A percentile compares a stretch with the other conserved stretches of the same genome.
Conservation (phyloP, 148 eudicot genomes). For the Vaccinium vitisidaea region DNA sequence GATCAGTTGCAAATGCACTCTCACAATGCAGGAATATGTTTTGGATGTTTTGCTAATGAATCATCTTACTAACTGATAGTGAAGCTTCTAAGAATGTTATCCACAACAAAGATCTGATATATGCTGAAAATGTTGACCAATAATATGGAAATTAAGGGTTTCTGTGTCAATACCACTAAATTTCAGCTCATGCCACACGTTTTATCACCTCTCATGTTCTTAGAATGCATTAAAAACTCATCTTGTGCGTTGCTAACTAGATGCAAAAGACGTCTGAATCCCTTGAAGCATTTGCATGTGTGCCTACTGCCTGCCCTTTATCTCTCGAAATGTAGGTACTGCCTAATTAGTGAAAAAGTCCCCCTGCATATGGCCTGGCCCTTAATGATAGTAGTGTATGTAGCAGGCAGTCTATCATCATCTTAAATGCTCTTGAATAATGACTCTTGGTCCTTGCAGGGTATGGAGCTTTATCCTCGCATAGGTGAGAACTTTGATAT, state of each 20-base stretch:
- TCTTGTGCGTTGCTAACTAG: not conserved
- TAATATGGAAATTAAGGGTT: not conserved
- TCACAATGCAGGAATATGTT: not conserved
- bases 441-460: conserved; percentile 35
- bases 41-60: not conserved
- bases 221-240: not conserved
- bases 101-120: not conserved
- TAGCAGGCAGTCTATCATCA: not conserved
- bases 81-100: not conserved
- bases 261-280: not conserved
- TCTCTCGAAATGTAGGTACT: conserved; percentile 1
- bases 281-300: not conserved
- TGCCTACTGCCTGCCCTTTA: not conserved
- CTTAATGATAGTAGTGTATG: not conserved
- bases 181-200: not conserved
- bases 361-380: not conserved
- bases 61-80: not conserved
- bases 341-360: not conserved
- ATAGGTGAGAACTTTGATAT: conserved; percentile 88
- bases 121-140: not conserved
- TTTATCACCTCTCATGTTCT: not conserved
- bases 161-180: not conserved
- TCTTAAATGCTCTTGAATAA: conserved; percentile 15
- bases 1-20: not conserved
- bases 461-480: conserved; percentile 97